Evolutionary conservation across 441 rosid genomes (phyloP).

Genomic region (Theobroma grandiflorum): DNA sequence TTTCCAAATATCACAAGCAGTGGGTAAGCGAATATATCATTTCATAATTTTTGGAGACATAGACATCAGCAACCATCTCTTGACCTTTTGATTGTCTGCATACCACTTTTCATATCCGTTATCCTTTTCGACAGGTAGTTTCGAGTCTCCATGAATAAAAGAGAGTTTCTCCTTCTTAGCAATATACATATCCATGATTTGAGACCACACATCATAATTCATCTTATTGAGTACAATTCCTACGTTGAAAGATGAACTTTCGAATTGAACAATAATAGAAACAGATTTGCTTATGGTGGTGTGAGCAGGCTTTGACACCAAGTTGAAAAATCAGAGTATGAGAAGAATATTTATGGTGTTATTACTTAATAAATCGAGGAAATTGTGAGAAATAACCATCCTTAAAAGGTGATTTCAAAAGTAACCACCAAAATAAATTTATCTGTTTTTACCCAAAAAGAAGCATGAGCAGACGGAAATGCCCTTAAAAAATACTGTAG

Average conservation of each 20-base stretch:
- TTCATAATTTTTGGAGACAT: slow-evolving; percentile 14
- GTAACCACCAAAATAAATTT: too few relatives aligned
- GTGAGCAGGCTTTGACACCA: too few relatives aligned
- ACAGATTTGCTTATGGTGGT: too few relatives aligned
- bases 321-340: too few relatives aligned
- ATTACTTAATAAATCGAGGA: too few relatives aligned
- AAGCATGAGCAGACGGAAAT: too few relatives aligned
- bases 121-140: neutral
- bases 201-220: slow-evolving; percentile 27
- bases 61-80: slow-evolving; percentile 26
- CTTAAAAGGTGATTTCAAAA: too few relatives aligned
- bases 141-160: neutral
- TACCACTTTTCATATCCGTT: slow-evolving; percentile 25
- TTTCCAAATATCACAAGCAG: slow-evolving; percentile 10
- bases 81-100: slow-evolving; percentile 19
- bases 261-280: slow-evolving; percentile 2
- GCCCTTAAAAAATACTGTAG: too few relatives aligned
- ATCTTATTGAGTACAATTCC: slow-evolving; percentile 18
- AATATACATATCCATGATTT: slow-evolving; percentile 26
- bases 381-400: too few relatives aligned
- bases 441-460: too few relatives aligned
- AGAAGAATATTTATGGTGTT: too few relatives aligned
- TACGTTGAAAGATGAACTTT: neutral
- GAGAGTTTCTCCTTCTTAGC: slow-evolving; percentile 23
- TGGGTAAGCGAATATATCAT: neutral